Base-by-base conservation (phyloP, 768 basidiomycete genomes). In the Amanita rimosa region DNA sequence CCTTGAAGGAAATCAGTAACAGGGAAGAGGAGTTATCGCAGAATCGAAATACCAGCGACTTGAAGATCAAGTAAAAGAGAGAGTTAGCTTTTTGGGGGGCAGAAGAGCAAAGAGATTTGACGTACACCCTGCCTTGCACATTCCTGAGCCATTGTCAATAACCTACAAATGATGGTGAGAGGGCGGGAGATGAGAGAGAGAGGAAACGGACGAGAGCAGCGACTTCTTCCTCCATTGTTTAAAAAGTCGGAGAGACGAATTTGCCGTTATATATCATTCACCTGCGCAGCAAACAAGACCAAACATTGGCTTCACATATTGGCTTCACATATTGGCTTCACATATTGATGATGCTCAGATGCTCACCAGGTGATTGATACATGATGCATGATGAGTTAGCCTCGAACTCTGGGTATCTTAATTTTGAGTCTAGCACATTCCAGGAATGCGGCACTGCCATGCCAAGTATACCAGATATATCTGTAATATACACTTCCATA, bases 111-210 rank as follows among this genome's bases (percentile, higher is more conserved):
- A 26, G 27, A 22, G 49, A 49, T 58, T 57, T 55, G 34, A 83
- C 85, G 60, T 66, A 90, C 88, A 92, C 71, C 96, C 95, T 80
- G 95, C 95, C 76, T 98, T 98, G 85, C 94, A 97, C 94, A 97
- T 98, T 70, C 94, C 95, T 63, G 94, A 97, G 63, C 90, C 91
- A 67, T 89, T 89, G 69, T 91, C 85, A 64, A 88, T 85, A 68
- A 89, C 86, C 85, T 86, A 55, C 9, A 2, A 26, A 42, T 19
- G 22, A 24, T 35, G 44, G 26, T n/a, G 27, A n/a, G n/a, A 34
- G 53, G 40, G 33, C 22, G 26, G 36, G 33, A 4, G 5, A 34
- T 3, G 19, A 44, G 13, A 22, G 63, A 69, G 74, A 71, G 62
- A 75, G 67, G 59, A 72, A 19, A 69, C 71, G 48, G 62, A 73